phyloP scores from a whole-genome alignment of 208 protist species.

The Trypanosoma rangeli region DNA sequence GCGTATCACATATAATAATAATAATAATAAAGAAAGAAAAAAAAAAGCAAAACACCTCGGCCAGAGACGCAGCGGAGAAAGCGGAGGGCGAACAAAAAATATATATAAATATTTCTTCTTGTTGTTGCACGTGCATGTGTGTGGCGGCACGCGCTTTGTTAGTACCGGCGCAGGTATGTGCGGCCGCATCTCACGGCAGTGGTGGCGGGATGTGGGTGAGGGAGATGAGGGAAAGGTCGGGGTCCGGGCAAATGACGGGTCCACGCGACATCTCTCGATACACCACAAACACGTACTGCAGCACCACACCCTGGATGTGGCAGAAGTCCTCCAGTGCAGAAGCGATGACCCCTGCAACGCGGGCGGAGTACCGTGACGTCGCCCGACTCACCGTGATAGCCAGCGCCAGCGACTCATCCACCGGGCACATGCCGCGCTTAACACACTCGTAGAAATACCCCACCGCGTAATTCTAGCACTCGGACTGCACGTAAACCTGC shows the following conservation, averaged over 20 bases:
- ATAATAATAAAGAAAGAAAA: too few relatives aligned
- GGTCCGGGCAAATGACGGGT: neutral
- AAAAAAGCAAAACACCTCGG: too few relatives aligned
- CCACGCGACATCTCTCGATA: constrained; percentile 31
- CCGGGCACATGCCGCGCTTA: constrained; percentile 48
- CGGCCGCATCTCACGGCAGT: neutral
- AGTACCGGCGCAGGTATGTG: too few relatives aligned
- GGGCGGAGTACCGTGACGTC: constrained; percentile 58
- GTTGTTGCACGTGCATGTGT: neutral
- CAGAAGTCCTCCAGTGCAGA: constrained; percentile 81
- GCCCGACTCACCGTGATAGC: constrained; percentile 62
- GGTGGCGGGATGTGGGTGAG: neutral
- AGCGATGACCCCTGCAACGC: constrained; percentile 61
- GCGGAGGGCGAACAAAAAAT: too few relatives aligned
- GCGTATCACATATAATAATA: too few relatives aligned
- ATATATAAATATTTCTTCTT: neutral
- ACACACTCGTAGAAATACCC: constrained; percentile 72
- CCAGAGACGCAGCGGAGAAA: too few relatives aligned
- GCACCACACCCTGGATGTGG: constrained; percentile 55
- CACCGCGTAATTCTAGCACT: constrained; percentile 67
- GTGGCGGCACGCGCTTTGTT: too few relatives aligned
- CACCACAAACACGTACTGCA: constrained; percentile 75
- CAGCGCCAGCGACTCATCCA: constrained; percentile 63
- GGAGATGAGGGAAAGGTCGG: constrained; percentile 15
- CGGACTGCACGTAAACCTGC: constrained; percentile 44